Evolutionary conservation across 805 yeast genomes (phyloP).

Genomic region (Suhomyces prunicola): DNA sequence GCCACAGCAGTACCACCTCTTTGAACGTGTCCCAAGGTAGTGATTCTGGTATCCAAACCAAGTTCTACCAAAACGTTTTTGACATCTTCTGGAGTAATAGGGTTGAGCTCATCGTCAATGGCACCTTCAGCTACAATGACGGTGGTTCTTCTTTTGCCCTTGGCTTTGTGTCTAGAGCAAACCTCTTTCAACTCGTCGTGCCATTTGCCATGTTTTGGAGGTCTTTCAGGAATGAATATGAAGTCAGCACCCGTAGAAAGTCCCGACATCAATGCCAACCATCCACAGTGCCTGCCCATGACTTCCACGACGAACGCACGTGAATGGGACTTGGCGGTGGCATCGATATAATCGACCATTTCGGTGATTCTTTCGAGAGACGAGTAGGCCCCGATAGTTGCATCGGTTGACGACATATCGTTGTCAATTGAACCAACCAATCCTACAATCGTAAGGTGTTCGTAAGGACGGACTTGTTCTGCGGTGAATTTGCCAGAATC

Average conservation of each 20-base stretch:
- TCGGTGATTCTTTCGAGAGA: constrained; percentile 71
- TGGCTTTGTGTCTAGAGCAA: constrained; percentile 58
- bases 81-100: constrained; percentile 64
- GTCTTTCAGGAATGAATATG: constrained; percentile 77
- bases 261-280: constrained; percentile 83
- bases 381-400: constrained; percentile 80
- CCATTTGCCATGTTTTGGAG: constrained; percentile 65
- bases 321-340: constrained; percentile 80
- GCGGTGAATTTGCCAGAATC: constrained; percentile 42
- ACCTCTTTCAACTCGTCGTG: constrained; percentile 62
- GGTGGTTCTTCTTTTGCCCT: constrained; percentile 75
- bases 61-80: constrained; percentile 61
- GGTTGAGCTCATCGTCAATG: constrained; percentile 62
- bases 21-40: constrained; percentile 78
- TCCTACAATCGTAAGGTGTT: constrained; percentile 67
- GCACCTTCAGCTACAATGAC: constrained; percentile 88
- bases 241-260: constrained; percentile 78
- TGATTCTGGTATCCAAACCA: constrained; percentile 74
- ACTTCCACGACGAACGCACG: constrained; percentile 83
- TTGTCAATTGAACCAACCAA: constrained; percentile 82
- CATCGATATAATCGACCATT: constrained; percentile 77
- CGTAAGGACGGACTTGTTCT: constrained; percentile 45
- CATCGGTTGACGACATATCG: constrained; percentile 82
- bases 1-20: constrained; percentile 84
- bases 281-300: constrained; percentile 89